Percentiles rank a stretch among this genome's conserved stretches.
Conservation (phyloP, 2,329 filamentous ascomycete species). For the Ascochyta koolunga region DNA sequence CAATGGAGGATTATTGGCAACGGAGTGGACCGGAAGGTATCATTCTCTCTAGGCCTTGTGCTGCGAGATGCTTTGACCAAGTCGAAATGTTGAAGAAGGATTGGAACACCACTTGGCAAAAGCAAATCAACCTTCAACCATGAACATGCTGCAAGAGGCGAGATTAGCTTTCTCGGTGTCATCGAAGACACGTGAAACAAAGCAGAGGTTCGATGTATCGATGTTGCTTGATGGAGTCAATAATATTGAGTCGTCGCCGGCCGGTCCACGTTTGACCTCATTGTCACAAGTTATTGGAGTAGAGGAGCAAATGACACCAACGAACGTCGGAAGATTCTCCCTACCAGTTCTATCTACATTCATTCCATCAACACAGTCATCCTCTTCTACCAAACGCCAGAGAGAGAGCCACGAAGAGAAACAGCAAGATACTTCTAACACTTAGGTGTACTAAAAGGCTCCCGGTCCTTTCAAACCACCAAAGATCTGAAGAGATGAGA, state of each 20-base stretch:
- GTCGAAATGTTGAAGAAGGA: neutral
- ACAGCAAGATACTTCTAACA: neutral
- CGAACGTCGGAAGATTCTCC: neutral
- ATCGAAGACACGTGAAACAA: neutral
- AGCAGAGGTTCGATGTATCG: neutral
- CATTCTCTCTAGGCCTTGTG: conserved; percentile 67
- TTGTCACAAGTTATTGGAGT: neutral
- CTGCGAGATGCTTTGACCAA: neutral
- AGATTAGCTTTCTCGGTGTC: neutral
- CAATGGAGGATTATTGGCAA: conserved; percentile 77
- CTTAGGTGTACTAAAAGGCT: neutral
- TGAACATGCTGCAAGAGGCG: too few species aligned
- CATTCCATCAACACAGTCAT: neutral
- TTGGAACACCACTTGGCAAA: neutral
- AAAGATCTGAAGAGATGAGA: neutral
- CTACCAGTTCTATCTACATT: neutral
- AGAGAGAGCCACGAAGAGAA: neutral
- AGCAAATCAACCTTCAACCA: too few species aligned
- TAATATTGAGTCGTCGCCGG: neutral
- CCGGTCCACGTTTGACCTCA: too few species aligned
- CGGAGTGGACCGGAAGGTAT: conserved; percentile 72
- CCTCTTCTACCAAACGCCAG: neutral
- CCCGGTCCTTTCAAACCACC: neutral
- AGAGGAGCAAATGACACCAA: too few species aligned
- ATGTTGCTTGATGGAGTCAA: neutral